Evolutionary conservation across 2,329 filamentous ascomycete species (phyloP), one percentile per base, ranked within the genome.

Genomic region (Endocalyx cinctus): DNA sequence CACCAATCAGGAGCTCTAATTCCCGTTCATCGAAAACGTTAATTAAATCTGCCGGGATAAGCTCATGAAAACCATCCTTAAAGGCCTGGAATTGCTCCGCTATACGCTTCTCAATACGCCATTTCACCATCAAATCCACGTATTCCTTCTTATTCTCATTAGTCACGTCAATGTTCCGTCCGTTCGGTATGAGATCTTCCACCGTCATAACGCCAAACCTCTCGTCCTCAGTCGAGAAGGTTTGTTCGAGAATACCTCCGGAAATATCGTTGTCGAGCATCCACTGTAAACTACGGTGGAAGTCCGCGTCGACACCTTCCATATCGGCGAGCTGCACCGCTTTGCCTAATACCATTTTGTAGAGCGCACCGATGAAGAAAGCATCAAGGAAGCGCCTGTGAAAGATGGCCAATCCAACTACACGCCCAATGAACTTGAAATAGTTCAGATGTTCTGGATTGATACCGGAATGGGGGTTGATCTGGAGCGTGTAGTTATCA

Each of bases 61-160:
- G 77, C 69, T 98, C 92, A 57, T 97, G 87, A 73, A 98, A 98
- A 4, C 92, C 92, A 41, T 87, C 83, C 59, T 95, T 90, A 67
- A 98, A 98, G 12, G 92, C 90, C 56, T 94, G 87, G 73, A 98
- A 98, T 60, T 98, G 92, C 61, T 97, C 90, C 46, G 94, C 86
- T 35, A 98, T 94, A 48, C 92, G 87, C 70, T 97, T 97, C 67
- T 96, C 86, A 48, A 98, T 98, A 50, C 94, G 87, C 92, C 92
- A 98, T 67, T 97, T 94, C 29, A 94, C 95, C 69, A 98, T 95
- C 47, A 98, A 74, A 50, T 98, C 92, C 43, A 98, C 87, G 54
- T 98, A 98, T 74, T 97, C 89, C 65, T 86, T 86, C 76, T 98
- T 98, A 73, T 98, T 98, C 56, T 94, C 89, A 58, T 98, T 95